Base-by-base conservation (phyloP, 1,284 basidiomycete genomes). In the Rhizoctonia solani region DNA sequence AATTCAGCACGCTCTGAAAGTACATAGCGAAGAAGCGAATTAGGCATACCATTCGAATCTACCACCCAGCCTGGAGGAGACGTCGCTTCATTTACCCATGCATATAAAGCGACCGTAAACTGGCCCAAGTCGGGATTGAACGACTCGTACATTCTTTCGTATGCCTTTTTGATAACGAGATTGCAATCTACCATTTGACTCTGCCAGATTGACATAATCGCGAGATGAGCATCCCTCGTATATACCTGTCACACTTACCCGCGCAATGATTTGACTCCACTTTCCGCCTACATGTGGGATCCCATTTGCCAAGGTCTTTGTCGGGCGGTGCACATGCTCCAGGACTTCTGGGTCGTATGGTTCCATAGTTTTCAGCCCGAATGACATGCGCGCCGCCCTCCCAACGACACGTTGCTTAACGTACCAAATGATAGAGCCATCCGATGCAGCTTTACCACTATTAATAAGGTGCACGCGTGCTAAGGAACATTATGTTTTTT, bases 371-470 rank as follows among this genome's bases (percentile, higher is more conserved):
- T 29, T 13, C 1, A 58, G 54, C 14, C 54, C 54, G 32, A 58
- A 58, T 27, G 54, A 58, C 54, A 58, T 58, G 21, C 41, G 39
- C n/a, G 54, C 54, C 3, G 54, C 54, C 2, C 54, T 37, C 1
- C 54, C 54, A 32, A 58, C 54, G 16, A 58, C 54, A 14, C 47
- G 32, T 41, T 61, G 58, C 30, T 34, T 25, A 23, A 50, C 25
- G 13, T 23, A 50, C 58, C 58, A 61, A 8, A 61, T 61, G 21
- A 61, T 50, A 2, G 58, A 50, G 4, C 58, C 58, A 21, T 61
- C 58, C 1, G 46, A 49, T 4, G 46, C 58, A 8, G 58, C 58
- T 23, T 61, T 61, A 4, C 32, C 44, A 14, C 58, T 61, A 37
- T 21, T 19, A 37, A 56, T 39, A 16, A 16, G 37, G 8, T n/a